Conservation (phyloP, 2,329 filamentous ascomycete species). For the Rachicladosporium sp. region DNA sequence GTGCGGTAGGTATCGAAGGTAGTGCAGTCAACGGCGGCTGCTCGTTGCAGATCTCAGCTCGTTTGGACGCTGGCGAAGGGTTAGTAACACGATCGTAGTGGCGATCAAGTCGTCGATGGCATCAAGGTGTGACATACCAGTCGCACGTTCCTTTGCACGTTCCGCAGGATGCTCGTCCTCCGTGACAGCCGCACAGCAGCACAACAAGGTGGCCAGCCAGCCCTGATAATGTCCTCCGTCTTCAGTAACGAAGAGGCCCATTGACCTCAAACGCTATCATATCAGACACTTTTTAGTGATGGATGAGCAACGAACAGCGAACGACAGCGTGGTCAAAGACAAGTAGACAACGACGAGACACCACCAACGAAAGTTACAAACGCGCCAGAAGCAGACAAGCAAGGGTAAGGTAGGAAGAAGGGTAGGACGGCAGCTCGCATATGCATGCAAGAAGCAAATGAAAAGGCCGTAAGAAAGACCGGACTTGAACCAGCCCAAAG, state of each 20-base stretch:
- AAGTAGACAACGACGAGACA: conserved; percentile 4
- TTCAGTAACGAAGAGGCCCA: conserved; percentile 21
- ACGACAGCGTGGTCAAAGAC: conserved; percentile 1
- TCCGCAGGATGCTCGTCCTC: conserved; percentile 16
- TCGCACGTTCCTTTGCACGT: conserved; percentile 9
- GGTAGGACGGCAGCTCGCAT: conserved; percentile 3
- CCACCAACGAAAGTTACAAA: conserved; percentile 2
- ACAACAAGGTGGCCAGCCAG: conserved; percentile 24
- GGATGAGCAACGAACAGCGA: conserved; percentile 9
- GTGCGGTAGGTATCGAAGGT: background rate
- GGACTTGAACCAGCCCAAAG: conserved; percentile 2
- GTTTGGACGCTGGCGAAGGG: background rate
- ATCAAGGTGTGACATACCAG: background rate
- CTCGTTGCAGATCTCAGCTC: background rate
- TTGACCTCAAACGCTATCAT: conserved; percentile 11
- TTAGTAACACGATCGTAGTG: background rate
- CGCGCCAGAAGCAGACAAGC: conserved; percentile 1
- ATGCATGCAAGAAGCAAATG: conserved; percentile 5
- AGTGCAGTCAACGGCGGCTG: background rate
- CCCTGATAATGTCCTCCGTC: conserved; percentile 17
- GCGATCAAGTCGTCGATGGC: no score
- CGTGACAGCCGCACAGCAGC: conserved; percentile 19
- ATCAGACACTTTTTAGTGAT: conserved; percentile 6
- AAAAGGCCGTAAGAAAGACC: conserved; percentile 1
- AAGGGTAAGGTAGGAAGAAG: conserved; percentile 4